Percentiles rank a stretch among this genome's conserved stretches.
Conservation (phyloP, 2,329 filamentous ascomycete species). For the Fusarium protoensiforme region DNA sequence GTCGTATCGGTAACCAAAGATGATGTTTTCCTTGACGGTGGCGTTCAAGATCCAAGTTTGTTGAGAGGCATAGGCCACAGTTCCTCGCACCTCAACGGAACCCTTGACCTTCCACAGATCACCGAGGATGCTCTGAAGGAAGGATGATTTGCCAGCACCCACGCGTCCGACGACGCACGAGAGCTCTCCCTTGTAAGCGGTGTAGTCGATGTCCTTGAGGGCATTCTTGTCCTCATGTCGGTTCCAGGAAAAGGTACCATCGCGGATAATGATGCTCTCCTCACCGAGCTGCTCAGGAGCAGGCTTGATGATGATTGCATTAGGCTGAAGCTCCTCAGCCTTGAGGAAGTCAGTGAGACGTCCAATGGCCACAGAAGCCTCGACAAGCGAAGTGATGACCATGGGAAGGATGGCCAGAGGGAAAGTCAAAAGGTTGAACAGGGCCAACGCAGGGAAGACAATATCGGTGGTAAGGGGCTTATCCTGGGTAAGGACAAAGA, state of each 20-base stretch:
- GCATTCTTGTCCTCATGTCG: conserved; percentile 78
- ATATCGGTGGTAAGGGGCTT: conserved; percentile 90
- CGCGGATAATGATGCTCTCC: conserved; percentile 83
- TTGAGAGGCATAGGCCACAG: conserved; percentile 91
- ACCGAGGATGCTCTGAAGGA: conserved; percentile 88
- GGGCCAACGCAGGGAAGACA: conserved; percentile 89
- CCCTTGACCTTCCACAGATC: conserved; percentile 92
- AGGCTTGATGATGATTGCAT: conserved; percentile 79
- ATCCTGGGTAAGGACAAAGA: conserved; percentile 89
- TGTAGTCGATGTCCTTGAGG: conserved; percentile 87
- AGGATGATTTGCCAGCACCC: conserved; percentile 93
- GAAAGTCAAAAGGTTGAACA: conserved; percentile 97
- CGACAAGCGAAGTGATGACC: conserved; percentile 97
- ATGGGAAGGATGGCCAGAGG: conserved; percentile 94
- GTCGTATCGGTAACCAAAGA: conserved; percentile 96
- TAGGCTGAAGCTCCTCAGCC: conserved; percentile 88
- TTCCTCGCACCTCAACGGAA: conserved; percentile 83
- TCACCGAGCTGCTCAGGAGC: conserved; percentile 82
- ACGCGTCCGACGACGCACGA: conserved; percentile 94
- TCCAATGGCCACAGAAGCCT: conserved; percentile 91
- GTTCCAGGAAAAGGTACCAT: conserved; percentile 96
- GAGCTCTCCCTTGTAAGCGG: conserved; percentile 90
- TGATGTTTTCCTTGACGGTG: conserved; percentile 94
- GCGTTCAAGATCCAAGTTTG: conserved; percentile 98
- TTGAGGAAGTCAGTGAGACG: conserved; percentile 86